Conservation (phyloP, 495 filamentous ascomycete genomes). For the Haplographium delicatum region DNA sequence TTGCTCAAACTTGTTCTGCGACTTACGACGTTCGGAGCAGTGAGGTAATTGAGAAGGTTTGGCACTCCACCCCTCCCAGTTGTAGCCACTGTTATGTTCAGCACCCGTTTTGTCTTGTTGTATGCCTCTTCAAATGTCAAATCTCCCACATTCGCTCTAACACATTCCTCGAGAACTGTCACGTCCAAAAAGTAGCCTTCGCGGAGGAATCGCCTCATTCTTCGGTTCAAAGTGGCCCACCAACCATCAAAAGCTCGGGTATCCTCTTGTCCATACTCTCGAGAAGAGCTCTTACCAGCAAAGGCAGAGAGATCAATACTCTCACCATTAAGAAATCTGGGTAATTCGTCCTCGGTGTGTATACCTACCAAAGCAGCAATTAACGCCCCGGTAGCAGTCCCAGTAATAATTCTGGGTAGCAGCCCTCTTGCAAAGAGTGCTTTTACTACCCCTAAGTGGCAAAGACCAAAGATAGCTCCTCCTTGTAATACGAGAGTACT, state of each 20-base stretch:
- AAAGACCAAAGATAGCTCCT: constrained; percentile 86
- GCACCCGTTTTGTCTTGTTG: constrained; percentile 72
- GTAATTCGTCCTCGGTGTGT: constrained; percentile 82
- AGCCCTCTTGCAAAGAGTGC: constrained; percentile 80
- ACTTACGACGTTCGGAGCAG: constrained; percentile 88
- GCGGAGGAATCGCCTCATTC: constrained; percentile 57
- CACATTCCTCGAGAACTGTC: constrained; percentile 76
- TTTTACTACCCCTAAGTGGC: constrained; percentile 87
- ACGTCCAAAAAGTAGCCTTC: constrained; percentile 84
- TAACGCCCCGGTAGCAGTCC: constrained; percentile 84
- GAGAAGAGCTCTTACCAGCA: constrained; percentile 33
- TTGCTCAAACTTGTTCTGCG: not conserved
- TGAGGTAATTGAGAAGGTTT: constrained; percentile 86
- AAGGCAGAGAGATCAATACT: constrained; percentile 83
- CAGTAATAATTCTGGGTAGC: constrained; percentile 84
- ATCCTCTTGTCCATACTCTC: constrained; percentile 10
- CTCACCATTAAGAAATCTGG: constrained; percentile 67
- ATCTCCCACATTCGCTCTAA: constrained; percentile 79
- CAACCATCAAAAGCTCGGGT: constrained; percentile 33
- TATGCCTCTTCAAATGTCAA: constrained; percentile 95
- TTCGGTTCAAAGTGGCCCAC: constrained; percentile 53
- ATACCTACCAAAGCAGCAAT: constrained; percentile 87
- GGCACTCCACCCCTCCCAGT: constrained; percentile 70
- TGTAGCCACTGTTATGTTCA: constrained; percentile 88
- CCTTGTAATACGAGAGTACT: constrained; percentile 85